phyloP scores from a whole-genome alignment of 495 filamentous ascomycete species.

The Annulohypoxylon stygium region DNA sequence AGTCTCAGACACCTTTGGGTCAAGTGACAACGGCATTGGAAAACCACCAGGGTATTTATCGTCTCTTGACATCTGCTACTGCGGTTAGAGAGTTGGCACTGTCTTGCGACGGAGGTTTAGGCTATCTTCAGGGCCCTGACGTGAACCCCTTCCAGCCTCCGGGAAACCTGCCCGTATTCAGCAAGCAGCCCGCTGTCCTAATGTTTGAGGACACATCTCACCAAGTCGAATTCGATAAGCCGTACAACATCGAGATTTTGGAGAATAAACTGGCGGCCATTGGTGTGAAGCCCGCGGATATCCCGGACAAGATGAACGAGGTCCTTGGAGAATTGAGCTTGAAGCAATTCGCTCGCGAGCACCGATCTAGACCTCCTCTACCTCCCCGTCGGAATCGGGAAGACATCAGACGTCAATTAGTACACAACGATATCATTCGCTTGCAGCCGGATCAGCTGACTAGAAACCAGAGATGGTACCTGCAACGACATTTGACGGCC shows the following conservation, averaged over 20 bases:
- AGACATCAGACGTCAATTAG: not conserved
- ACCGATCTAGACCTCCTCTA: slow-evolving; percentile 15
- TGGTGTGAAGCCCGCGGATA: not conserved
- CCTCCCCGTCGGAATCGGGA: not conserved
- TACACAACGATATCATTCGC: not conserved
- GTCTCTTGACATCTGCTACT: slow-evolving; percentile 59
- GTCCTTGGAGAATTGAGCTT: not conserved
- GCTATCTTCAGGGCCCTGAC: slow-evolving; percentile 62
- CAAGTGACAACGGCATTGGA: slow-evolving; percentile 66
- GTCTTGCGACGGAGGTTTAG: slow-evolving; percentile 68
- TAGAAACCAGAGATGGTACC: slow-evolving; percentile 67
- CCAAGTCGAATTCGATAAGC: not conserved
- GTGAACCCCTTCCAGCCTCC: slow-evolving; percentile 24
- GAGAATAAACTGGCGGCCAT: slow-evolving; percentile 41
- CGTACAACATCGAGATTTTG: slow-evolving; percentile 26
- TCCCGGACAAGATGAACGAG: not conserved
- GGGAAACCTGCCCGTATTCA: slow-evolving; percentile 9
- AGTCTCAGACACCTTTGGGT: slow-evolving; percentile 46
- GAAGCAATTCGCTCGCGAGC: not conserved
- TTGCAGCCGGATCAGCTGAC: slow-evolving; percentile 52
- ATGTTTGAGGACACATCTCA: not conserved
- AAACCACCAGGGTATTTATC: slow-evolving; percentile 62
- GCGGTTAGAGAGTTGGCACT: slow-evolving; percentile 64
- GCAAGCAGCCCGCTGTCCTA: slow-evolving; percentile 9
- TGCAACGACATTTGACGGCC: slow-evolving; percentile 69